Base-by-base conservation (phyloP, 805 yeast genomes). In the Candida coquimbonensis region DNA sequence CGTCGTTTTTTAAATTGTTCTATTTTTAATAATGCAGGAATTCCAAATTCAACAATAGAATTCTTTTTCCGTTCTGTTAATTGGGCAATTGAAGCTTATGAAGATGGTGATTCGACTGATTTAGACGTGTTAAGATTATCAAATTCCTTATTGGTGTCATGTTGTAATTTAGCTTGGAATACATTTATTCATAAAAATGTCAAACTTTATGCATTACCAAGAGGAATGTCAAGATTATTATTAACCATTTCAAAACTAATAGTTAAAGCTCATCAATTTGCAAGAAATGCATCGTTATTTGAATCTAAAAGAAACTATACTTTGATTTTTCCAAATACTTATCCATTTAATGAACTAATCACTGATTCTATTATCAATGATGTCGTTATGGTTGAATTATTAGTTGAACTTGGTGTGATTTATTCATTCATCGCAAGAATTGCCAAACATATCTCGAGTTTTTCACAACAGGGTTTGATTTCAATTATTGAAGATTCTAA, bases 351-450 rank as follows among this genome's bases (percentile, higher is more conserved):
- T 40, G 81, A 78, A 38, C 56, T 71, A 29, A 78, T 90, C 0
- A 75, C 85, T 52, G 96, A 88, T 57, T 82, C 95, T 0, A 70
- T 81, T 38, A 84, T 86, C 17, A 77, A 79, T 50, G 86, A 82
- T 50, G 85, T 80, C 51, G 67, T 73, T 2, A 69, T 84, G 46
- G 87, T 81, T 26, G 96, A 88, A 59, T 70, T 83, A 3, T 65
- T 87, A 44, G 66, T 85, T 37, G 96, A 88, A 59, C 60, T 87
- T 41, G 70, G 83, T 7, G 73, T 82, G 14, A 67, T 84, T n/a
- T 74, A 81, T 45, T 69, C 80, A 14, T 76, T 68, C 54, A 63
- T 81, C 25, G 66, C 81, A 14, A 76, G 74, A 53, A 69, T 78
- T 47, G 77, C 77, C 8, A 70, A 67, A 48, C 54, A 50, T 7